A percentile compares a stretch with the other conserved stretches of the same genome.
Evolutionary conservation across 2,329 filamentous ascomycete species (phyloP).

Genomic region (Colletotrichum acutatum): DNA sequence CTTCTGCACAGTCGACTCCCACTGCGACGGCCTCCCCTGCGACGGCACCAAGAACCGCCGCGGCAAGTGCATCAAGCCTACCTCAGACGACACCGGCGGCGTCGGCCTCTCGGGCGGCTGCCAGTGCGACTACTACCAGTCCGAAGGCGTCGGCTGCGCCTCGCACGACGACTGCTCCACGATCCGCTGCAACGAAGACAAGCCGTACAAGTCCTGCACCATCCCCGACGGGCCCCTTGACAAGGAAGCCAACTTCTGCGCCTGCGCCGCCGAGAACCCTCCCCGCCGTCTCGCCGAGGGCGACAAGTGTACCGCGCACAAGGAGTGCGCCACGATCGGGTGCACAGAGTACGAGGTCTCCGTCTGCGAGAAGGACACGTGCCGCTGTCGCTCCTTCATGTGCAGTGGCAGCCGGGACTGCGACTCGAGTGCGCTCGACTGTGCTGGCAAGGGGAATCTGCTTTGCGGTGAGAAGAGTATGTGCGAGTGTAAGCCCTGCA

Average conservation of each 20-base stretch:
- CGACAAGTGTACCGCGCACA: neutral
- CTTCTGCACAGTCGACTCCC: conserved; percentile 1
- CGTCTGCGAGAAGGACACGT: neutral
- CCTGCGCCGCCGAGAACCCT: neutral
- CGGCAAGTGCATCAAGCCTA: neutral
- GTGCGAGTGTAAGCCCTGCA: neutral
- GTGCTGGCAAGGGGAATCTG: neutral
- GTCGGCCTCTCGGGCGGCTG: neutral
- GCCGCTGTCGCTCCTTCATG: neutral
- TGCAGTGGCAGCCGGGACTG: neutral
- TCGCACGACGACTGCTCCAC: neutral
- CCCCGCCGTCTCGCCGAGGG: neutral
- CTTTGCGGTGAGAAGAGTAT: neutral
- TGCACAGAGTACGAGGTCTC: neutral
- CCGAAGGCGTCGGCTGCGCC: conserved; percentile 3
- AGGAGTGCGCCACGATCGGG: conserved; percentile 3
- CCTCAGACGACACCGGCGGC: no score
- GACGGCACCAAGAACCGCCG: neutral
- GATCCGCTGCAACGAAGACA: conserved; percentile 6
- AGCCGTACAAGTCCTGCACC: conserved; percentile 14
- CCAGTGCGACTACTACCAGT: neutral
- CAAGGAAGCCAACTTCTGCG: neutral
- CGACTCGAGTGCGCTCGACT: neutral
- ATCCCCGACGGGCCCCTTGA: neutral
- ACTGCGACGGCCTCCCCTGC: conserved; percentile 17